Percentiles rank a stretch among this genome's conserved stretches.
These are phyloP conservation scores for Carex littledalei DNA, from an alignment of 176 grass and related monocot species.

Conservation along the genomic window DNA sequence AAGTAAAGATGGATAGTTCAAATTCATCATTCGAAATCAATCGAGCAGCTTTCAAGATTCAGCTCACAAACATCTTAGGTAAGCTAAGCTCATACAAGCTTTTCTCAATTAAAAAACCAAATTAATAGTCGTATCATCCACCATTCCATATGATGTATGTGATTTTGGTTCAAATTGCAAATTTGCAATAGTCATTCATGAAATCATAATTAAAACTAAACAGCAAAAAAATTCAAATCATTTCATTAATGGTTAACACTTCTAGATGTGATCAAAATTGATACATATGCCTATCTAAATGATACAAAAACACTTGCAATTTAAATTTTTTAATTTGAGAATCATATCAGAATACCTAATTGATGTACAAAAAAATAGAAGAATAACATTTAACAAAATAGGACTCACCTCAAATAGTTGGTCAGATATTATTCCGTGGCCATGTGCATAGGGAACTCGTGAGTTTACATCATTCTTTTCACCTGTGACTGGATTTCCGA, in stretches of 20 bases:
- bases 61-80: background rate
- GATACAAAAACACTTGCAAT: background rate
- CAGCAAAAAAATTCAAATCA: background rate
- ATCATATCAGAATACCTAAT: background rate
- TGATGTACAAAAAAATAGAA: background rate
- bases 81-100: background rate
- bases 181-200: background rate
- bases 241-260: background rate
- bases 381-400: background rate
- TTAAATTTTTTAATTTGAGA: background rate
- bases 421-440: slow-evolving; percentile 46
- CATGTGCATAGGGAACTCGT: slow-evolving; percentile 43
- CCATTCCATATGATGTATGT: background rate
- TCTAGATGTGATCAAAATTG: background rate
- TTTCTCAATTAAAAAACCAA: background rate
- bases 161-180: background rate
- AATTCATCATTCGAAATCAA: background rate
- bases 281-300: background rate
- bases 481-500: slow-evolving; percentile 34
- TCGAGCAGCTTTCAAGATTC: background rate
- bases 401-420: slow-evolving; percentile 49
- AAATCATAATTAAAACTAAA: background rate
- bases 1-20: background rate
- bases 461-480: slow-evolving; percentile 4
- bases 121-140: background rate